Base-by-base conservation (phyloP, 2,329 filamentous ascomycete species). In the Beauveria rudraprayagi region DNA sequence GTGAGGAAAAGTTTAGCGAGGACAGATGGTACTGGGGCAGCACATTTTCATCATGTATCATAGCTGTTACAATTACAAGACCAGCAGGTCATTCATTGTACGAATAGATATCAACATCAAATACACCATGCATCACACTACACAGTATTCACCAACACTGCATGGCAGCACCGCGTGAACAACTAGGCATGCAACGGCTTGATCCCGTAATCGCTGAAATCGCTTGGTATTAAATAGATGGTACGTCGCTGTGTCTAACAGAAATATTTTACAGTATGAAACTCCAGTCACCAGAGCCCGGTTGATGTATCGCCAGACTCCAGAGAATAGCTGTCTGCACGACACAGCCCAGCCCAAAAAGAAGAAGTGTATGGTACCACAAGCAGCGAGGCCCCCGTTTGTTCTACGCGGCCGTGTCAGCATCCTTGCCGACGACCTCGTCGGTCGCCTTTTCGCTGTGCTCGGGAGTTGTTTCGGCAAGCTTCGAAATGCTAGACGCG, bases 331-430 rank as follows among this genome's bases (percentile, higher is more conserved):
- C 41, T n/a, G 48, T 37, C 50, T 60, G 48, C 28, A 28, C 40
- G 48, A 46, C 48, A 60, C 57, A 60, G 41, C 41, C 26, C 57
- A 60, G 57, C 57, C 57, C 57, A 53, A 54, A 28, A 54, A 54
- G 48, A 60, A 60, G n/a, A 47, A 3, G 37, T 54, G 22, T 14
- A 28, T 47, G 37, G 47, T 7, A 54, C 22, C 34, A 60, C 26
- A 60, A 22, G 24, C 56, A 43, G 24, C 5, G 24, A 26, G 40
- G 37, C 22, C 47, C 8, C n/a, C 30, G 11, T 37, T 26, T 30
- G 34, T n/a, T 60, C 57, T 60, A 60, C 48, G 43, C 57, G 26
- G 26, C 40, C 22, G 41, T 41, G n/a, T 46, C 47, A 37, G 37
- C 46, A 19, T 41, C 22, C 34, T 58, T 41, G 46, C 30, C 11